Evolutionary conservation across 768 basidiomycete genomes (phyloP), one percentile per base, ranked within the genome.

Genomic region (Royoungia palumana): DNA sequence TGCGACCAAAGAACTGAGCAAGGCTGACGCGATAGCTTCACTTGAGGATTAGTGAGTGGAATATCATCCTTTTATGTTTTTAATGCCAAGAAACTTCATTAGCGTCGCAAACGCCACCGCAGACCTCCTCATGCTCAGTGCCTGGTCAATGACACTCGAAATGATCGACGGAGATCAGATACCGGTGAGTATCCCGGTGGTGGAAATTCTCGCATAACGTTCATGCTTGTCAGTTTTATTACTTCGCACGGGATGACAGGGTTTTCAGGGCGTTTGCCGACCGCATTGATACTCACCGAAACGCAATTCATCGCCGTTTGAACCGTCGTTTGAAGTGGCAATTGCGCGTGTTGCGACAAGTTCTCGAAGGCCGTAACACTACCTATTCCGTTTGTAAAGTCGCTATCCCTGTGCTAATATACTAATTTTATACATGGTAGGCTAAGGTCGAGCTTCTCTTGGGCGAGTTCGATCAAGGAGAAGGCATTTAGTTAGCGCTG

Each of bases 241-340:
- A 87, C 60, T 98, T 98, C 61, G 95, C 94, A 37, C 80, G 95
- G 19, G 95, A 98, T 66, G 87, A 92, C 53, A 82, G 94, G 30
- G 82, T 89, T 13, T 88, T 86, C 67, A 83, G 77, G 54, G 79
- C 83, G 3, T 88, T 92, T 50, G 58, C 62, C 19, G 75, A 78
- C 58, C 76, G 61, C 50, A 40, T 54, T 35, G 61, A 65, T 39
- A 54, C 48, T 24, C 69, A 79, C 58, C 75, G 74, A 57, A 60
- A 57, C 47, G 69, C 71, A 11, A 79, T 85, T 35, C 73, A 77
- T 35, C 72, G 67, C 36, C 70, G 71, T 27, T 66, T 81, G 19
- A 76, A 71, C 47, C 76, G 78, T 24, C 76, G 82, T 32, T 67
- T 92, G 20, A 83, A 80, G 56, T 84, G 82, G 80, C 88, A 94